Conservation (phyloP, 2,329 filamentous ascomycete species). For the Stromatinia cepivora region DNA sequence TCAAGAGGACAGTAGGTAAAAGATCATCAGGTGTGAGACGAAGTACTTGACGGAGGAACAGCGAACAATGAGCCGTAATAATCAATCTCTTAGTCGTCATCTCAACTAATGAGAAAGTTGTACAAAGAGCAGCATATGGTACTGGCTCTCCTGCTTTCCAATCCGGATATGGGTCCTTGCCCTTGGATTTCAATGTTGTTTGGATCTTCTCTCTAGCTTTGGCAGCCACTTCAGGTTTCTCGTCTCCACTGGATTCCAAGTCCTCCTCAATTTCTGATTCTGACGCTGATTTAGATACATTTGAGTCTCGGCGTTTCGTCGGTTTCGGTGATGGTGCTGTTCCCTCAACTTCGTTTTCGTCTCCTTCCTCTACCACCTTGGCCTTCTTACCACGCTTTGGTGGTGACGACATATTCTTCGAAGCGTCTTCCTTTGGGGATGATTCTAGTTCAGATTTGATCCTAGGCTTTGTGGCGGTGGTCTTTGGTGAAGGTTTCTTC, state of each 20-base stretch:
- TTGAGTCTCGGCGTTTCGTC: constrained; percentile 33
- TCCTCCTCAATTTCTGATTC: constrained; percentile 49
- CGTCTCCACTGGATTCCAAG: constrained; percentile 52
- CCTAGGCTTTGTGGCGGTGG: constrained; percentile 26
- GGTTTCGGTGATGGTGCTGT: constrained; percentile 33
- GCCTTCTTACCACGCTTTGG: constrained; percentile 26
- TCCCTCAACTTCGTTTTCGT: constrained; percentile 46
- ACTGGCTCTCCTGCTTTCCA: constrained; percentile 89
- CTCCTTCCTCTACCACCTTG: constrained; percentile 28
- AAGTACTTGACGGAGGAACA: constrained; percentile 92
- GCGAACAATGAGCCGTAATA: constrained; percentile 84
- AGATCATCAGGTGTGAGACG: constrained; percentile 86
- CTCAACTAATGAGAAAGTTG: constrained; percentile 91
- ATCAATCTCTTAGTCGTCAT: constrained; percentile 89
- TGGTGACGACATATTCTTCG: constrained; percentile 29
- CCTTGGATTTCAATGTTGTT: constrained; percentile 65
- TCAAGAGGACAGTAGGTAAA: constrained; percentile 83
- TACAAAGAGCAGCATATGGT: constrained; percentile 91
- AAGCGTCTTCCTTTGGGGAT: constrained; percentile 23
- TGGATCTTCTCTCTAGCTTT: constrained; percentile 82
- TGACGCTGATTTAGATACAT: constrained; percentile 47
- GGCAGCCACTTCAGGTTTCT: constrained; percentile 69
- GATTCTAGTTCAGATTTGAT: constrained; percentile 28
- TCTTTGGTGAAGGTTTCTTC: constrained; percentile 21
- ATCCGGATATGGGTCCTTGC: constrained; percentile 86